Percentiles rank a stretch among this genome's conserved stretches.
These are phyloP conservation scores for Truncatella angustata DNA, from an alignment of 2,329 filamentous ascomycete genomes.

Conservation along the genomic window DNA sequence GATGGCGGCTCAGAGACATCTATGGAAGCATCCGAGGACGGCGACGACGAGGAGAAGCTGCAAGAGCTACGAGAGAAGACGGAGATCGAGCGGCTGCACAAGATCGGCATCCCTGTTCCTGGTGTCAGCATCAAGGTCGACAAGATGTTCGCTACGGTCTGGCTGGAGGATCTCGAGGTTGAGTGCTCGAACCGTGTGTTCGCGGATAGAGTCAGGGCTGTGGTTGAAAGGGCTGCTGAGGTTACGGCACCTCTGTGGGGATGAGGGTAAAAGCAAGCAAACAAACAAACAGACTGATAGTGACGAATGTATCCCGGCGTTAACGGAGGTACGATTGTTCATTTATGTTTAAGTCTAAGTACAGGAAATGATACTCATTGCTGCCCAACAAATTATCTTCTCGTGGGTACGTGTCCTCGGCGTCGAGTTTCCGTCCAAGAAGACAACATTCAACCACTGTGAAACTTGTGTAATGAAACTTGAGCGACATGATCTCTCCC, in stretches of 20 bases:
- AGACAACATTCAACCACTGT: no score
- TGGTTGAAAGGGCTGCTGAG: conserved; percentile 87
- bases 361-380: no score
- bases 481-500: no score
- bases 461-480: no score
- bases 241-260: conserved; percentile 75
- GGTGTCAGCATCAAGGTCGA: conserved; percentile 86
- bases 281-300: no score
- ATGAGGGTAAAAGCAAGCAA: conserved; percentile 28
- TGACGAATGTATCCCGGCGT: no score
- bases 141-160: conserved; percentile 82
- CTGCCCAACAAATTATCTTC: no score
- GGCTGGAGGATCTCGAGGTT: conserved; percentile 88
- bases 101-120: conserved; percentile 84
- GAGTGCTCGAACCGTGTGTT: conserved; percentile 79
- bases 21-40: conserved; percentile 34
- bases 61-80: conserved; percentile 55
- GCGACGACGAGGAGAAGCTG: conserved; percentile 40
- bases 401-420: no score
- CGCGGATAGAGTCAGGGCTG: conserved; percentile 79
- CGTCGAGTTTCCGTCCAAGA: no score
- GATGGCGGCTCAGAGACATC: conserved; percentile 34
- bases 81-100: conserved; percentile 77
- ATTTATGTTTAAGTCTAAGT: no score
- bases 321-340: no score